A percentile compares a stretch with the other conserved stretches of the same genome.
phyloP scores from a whole-genome alignment of 805 yeast species.

The Teunomyces atbi region DNA sequence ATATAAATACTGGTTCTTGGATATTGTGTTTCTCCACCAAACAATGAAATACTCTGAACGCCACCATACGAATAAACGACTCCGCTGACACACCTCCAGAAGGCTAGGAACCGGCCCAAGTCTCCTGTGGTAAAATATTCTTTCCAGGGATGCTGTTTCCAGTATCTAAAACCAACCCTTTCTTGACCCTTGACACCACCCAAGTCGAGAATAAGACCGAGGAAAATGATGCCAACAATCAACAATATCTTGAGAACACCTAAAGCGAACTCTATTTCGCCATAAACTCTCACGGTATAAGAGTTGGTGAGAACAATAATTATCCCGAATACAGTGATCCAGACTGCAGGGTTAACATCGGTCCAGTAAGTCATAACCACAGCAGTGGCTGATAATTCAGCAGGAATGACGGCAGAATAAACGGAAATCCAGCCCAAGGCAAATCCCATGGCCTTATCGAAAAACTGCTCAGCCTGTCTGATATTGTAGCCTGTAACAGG shows the following conservation, averaged over 20 bases:
- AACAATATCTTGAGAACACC: constrained; percentile 24
- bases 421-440: constrained; percentile 46
- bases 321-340: constrained; percentile 43
- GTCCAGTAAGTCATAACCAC: constrained; percentile 47
- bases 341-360: constrained; percentile 42
- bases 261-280: constrained; percentile 29
- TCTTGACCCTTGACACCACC: constrained; percentile 7
- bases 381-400: constrained; percentile 47
- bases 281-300: constrained; percentile 37
- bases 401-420: constrained; percentile 35
- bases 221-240: constrained; percentile 18
- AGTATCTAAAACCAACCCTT: constrained; percentile 33
- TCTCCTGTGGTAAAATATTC: constrained; percentile 16
- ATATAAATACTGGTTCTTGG: constrained; percentile 31
- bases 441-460: constrained; percentile 47
- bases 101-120: constrained; percentile 22
- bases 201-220: constrained; percentile 20
- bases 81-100: constrained; percentile 33
- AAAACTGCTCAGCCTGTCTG: constrained; percentile 35
- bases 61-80: constrained; percentile 40
- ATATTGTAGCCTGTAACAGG: constrained; percentile 37
- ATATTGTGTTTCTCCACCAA: constrained; percentile 31
- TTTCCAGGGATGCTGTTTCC: constrained; percentile 39
- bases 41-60: constrained; percentile 21
- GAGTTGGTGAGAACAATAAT: constrained; percentile 34